Conservation (phyloP, 768 basidiomycete genomes). For the Leccinum aurantiacum region DNA sequence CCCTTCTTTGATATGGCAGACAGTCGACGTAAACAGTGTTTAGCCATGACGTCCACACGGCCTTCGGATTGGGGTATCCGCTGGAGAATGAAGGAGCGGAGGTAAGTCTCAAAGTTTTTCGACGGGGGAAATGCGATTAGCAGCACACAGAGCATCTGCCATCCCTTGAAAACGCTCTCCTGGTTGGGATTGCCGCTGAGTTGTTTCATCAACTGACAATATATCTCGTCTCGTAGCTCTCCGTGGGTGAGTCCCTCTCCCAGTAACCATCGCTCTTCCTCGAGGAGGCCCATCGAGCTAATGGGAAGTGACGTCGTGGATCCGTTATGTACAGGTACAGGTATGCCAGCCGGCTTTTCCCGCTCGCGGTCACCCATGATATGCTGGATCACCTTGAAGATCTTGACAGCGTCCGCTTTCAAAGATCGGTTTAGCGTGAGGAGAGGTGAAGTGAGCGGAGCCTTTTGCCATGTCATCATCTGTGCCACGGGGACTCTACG, state of each 20-base stretch:
- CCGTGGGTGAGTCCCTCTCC: slow-evolving; percentile 75
- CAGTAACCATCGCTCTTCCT: slow-evolving; percentile 87
- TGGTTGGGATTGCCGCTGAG: slow-evolving; percentile 77
- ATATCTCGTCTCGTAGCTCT: slow-evolving; percentile 91
- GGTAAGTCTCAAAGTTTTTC: slow-evolving; percentile 86
- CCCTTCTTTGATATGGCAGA: slow-evolving; percentile 77
- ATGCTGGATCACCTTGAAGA: slow-evolving; percentile 88
- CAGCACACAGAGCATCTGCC: slow-evolving; percentile 89
- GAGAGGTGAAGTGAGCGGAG: slow-evolving; percentile 70
- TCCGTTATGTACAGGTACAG: slow-evolving; percentile 43
- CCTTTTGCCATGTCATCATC: slow-evolving; percentile 91
- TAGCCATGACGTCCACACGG: slow-evolving; percentile 86
- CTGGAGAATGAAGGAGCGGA: slow-evolving; percentile 75
- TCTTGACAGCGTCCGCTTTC: slow-evolving; percentile 74
- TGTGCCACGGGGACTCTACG: slow-evolving; percentile 79
- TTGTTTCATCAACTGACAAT: slow-evolving; percentile 92
- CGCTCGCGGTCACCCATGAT: slow-evolving; percentile 92
- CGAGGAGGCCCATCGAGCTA: slow-evolving; percentile 52
- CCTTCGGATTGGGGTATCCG: slow-evolving; percentile 68
- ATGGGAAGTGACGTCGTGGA: slow-evolving; percentile 44
- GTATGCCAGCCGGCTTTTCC: slow-evolving; percentile 56
- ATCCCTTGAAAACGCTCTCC: slow-evolving; percentile 88
- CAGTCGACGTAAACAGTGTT: slow-evolving; percentile 83
- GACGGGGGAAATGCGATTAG: slow-evolving; percentile 92
- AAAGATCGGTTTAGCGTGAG: slow-evolving; percentile 66